Evolutionary conservation across 805 yeast species (phyloP).

Genomic region (Saccharomycopsis olivae): DNA sequence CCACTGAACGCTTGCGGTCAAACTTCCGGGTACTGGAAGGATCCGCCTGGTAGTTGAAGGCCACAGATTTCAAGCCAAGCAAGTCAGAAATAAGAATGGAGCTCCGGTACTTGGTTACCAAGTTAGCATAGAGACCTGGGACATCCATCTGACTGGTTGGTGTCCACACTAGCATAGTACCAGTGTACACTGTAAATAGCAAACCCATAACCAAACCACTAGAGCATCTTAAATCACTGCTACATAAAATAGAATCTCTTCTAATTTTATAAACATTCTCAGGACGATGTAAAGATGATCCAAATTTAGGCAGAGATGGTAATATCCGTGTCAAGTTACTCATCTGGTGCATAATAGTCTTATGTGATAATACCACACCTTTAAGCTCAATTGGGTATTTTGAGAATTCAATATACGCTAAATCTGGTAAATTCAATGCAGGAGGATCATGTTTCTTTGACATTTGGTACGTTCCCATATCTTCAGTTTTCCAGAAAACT

Average conservation of each 20-base stretch:
- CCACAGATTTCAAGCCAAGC: constrained; percentile 78
- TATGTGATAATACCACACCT: constrained; percentile 89
- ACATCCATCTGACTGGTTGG: constrained; percentile 63
- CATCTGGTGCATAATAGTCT: constrained; percentile 85
- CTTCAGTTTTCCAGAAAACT: constrained; percentile 74
- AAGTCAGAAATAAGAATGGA: constrained; percentile 77
- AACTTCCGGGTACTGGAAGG: constrained; percentile 79
- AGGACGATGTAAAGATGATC: constrained; percentile 22
- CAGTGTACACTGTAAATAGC: constrained; percentile 72
- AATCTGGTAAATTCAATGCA: constrained; percentile 61
- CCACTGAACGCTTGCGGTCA: constrained; percentile 63
- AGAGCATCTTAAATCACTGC: constrained; percentile 46
- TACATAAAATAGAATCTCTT: constrained; percentile 52
- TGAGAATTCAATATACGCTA: constrained; percentile 90
- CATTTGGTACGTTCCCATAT: constrained; percentile 61
- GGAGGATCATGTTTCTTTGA: constrained; percentile 51
- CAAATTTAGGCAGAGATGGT: constrained; percentile 41
- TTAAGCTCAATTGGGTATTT: constrained; percentile 79
- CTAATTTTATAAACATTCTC: constrained; percentile 38
- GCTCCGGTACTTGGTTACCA: constrained; percentile 60
- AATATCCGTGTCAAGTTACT: constrained; percentile 58
- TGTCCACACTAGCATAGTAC: constrained; percentile 72
- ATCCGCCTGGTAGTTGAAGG: constrained; percentile 82
- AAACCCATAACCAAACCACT: constrained; percentile 81
- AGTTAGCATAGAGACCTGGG: constrained; percentile 81